Conservation (phyloP, 768 basidiomycete genomes). For the Tylopilus intermedius region DNA sequence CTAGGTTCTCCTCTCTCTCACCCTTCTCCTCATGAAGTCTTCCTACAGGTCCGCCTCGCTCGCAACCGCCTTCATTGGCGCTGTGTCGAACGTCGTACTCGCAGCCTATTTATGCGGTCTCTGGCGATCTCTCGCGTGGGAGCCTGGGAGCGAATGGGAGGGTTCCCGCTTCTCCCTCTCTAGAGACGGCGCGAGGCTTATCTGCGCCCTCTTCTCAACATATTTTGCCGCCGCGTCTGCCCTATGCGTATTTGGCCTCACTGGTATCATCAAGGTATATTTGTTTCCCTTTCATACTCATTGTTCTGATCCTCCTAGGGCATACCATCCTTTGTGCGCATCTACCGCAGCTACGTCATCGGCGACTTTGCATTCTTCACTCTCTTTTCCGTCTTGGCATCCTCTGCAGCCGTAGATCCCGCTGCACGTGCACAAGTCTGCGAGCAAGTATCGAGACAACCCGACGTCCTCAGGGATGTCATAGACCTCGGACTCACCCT, state of each 20-base stretch:
- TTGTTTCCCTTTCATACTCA: neutral
- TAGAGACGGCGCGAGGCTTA: conserved; percentile 38
- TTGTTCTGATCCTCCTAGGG: conserved; percentile 37
- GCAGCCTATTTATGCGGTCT: conserved; percentile 38
- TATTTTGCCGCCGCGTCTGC: conserved; percentile 65
- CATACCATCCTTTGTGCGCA: conserved; percentile 60
- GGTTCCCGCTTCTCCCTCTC: conserved; percentile 37
- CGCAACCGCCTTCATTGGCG: conserved; percentile 36
- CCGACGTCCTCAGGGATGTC: conserved; percentile 67
- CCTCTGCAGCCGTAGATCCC: conserved; percentile 54
- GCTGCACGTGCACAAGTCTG: conserved; percentile 58
- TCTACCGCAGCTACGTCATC: conserved; percentile 79
- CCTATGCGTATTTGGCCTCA: conserved; percentile 61
- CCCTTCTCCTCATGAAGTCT: conserved; percentile 3
- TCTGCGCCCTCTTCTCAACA: conserved; percentile 59
- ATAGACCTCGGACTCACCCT: conserved; percentile 67
- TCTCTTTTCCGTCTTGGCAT: conserved; percentile 50
- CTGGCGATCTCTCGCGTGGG: conserved; percentile 44
- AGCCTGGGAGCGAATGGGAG: conserved; percentile 48
- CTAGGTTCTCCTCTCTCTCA: neutral
- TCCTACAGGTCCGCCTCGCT: conserved; percentile 33
- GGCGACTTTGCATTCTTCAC: conserved; percentile 72
- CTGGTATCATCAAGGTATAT: conserved; percentile 65
- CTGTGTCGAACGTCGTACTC: conserved; percentile 37
- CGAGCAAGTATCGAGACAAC: conserved; percentile 70